Evolutionary conservation across 768 basidiomycete genomes (phyloP), one percentile per base, ranked within the genome.

Genomic region (Clavaria fumosa): DNA sequence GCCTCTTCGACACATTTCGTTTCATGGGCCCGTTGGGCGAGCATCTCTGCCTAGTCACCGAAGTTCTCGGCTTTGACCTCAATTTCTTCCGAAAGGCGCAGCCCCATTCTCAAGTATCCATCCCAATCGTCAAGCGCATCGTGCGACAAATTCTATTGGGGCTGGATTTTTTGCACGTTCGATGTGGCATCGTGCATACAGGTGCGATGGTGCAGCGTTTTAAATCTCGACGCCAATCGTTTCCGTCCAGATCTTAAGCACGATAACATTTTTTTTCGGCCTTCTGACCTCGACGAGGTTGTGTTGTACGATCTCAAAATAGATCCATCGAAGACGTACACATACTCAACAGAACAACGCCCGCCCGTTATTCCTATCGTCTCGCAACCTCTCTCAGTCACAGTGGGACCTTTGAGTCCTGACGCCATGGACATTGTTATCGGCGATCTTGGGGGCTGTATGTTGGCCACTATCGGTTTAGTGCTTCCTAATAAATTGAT

Each of bases 181-280:
- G 37, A 15, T 15, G 43, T 10, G 24, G 39, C 17, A 49, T 53
- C 19, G 40, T 52, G 20, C 49, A 50, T 38, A 45, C 49, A 33
- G 50, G 48, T 46, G 3, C 20, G 43, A 34, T n/a, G 7, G 17
- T 7, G 12, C 9, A 35, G 35, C n/a, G 22, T 27, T 5, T 24
- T 30, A 20, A 9, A 33, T 34, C 20, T 23, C 31, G 20, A 1
- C 18, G 10, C 28, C 24, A 30, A 38, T 5, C 23, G 14, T 40
- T 10, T 4, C 19, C 21, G 5, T 37, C n/a, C n/a, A 55, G 52
- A 50, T 44, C 23, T 55, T 17, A 55, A 52, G 34, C 47, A 43
- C 7, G 48, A 47, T 31, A 51, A 55, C 36, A 44, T 53, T 7
- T 47, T 53, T 14, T 48, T 55, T 11, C 23, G 39, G 18, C 37